Evolutionary conservation across 768 basidiomycete genomes (phyloP).

Genomic region (Galerina marginata): DNA sequence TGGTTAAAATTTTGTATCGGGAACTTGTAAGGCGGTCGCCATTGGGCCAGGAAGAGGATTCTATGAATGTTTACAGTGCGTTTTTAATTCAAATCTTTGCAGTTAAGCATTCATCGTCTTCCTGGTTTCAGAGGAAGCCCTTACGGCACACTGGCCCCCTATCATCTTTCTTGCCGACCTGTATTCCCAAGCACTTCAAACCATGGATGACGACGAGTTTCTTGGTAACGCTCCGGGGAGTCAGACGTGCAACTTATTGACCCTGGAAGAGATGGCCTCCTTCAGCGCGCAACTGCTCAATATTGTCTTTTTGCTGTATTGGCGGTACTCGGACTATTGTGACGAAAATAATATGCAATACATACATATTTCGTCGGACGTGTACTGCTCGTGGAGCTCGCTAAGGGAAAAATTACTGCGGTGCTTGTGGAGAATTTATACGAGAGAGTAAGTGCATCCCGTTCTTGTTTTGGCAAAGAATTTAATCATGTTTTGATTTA

Average conservation of each 20-base stretch:
- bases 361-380: slow-evolving; percentile 32
- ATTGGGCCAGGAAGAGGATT: slow-evolving; percentile 63
- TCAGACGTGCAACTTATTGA: slow-evolving; percentile 69
- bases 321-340: slow-evolving; percentile 23
- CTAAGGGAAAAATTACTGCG: slow-evolving; percentile 77
- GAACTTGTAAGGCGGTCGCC: slow-evolving; percentile 63
- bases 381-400: slow-evolving; percentile 64
- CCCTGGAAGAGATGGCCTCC: slow-evolving; percentile 77
- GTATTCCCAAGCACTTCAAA: slow-evolving; percentile 83
- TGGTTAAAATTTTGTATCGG: slow-evolving; percentile 79
- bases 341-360: slow-evolving; percentile 35
- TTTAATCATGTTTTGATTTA: slow-evolving; percentile 33
- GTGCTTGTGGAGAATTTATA: slow-evolving; percentile 82
- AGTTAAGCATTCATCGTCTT: background rate
- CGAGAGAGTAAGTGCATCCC: slow-evolving; percentile 73
- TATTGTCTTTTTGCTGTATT: slow-evolving; percentile 77
- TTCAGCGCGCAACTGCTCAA: slow-evolving; percentile 84
- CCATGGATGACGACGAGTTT: slow-evolving; percentile 98
- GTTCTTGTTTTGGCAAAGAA: background rate
- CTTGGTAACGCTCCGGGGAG: slow-evolving; percentile 52
- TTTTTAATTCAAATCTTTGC: slow-evolving; percentile 5
- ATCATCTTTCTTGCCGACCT: slow-evolving; percentile 81
- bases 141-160: slow-evolving; percentile 60
- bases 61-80: slow-evolving; percentile 29
- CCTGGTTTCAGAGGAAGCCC: slow-evolving; percentile 40